These are phyloP conservation scores for Lachnellula willkommii DNA, from an alignment of 2,329 filamentous ascomycete genomes.

Conservation along the genomic window DNA sequence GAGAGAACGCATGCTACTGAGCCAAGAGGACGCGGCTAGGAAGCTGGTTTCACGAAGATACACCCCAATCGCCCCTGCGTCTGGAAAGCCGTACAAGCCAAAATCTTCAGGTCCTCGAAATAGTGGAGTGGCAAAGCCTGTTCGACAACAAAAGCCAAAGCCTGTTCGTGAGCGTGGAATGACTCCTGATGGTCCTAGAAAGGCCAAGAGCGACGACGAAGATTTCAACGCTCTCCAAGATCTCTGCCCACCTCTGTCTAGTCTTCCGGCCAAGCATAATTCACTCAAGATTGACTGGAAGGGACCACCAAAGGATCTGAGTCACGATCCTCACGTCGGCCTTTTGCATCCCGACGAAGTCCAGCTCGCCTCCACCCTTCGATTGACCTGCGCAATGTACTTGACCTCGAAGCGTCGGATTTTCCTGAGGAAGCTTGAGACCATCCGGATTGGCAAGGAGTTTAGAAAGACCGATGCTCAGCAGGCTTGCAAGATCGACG, in stretches of 20 bases:
- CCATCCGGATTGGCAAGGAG: constrained; percentile 64
- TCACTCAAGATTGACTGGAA: constrained; percentile 84
- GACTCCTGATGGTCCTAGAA: constrained; percentile 34
- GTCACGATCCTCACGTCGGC: constrained; percentile 61
- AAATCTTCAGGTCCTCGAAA: constrained; percentile 1
- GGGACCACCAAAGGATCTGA: constrained; percentile 70
- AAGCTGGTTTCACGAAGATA: constrained; percentile 16
- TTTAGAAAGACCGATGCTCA: constrained; percentile 95
- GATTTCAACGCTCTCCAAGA: constrained; percentile 69
- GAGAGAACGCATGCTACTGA: constrained; percentile 26
- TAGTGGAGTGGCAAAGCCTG: neutral
- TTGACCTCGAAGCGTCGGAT: constrained; percentile 90
- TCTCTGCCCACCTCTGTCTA: constrained; percentile 63
- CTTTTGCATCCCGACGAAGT: constrained; percentile 76
- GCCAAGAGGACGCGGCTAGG: constrained; percentile 23
- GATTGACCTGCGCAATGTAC: constrained; percentile 82
- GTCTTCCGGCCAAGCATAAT: constrained; percentile 62
- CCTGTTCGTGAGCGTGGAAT: constrained; percentile 10
- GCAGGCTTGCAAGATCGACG: constrained; percentile 95
- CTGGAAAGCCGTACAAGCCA: constrained; percentile 8
- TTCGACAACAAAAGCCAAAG: constrained; percentile 8
- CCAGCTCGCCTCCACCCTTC: constrained; percentile 68
- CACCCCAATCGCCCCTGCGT: constrained; percentile 27
- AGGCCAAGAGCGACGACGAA: constrained; percentile 73
- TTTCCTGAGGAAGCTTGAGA: constrained; percentile 69